These are phyloP conservation scores for Russula lepida DNA, from an alignment of 768 basidiomycete species.

Conservation along the genomic window DNA sequence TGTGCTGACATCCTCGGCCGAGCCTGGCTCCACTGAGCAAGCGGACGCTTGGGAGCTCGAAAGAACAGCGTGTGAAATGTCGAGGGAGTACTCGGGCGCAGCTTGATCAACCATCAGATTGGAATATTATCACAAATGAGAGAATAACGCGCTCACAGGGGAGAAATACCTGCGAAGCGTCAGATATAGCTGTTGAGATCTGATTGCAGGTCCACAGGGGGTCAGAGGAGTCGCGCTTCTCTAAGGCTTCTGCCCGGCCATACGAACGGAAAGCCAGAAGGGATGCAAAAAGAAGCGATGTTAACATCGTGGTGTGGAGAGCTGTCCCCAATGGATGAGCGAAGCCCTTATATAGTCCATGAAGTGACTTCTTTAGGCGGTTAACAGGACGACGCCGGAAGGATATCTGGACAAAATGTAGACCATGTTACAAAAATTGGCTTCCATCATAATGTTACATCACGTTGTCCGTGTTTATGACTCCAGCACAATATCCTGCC, in stretches of 20 bases:
- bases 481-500: no score
- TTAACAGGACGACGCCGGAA: no score
- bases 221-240: background rate
- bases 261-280: background rate
- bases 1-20: no score
- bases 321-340: no score
- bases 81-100: slow-evolving; percentile 3
- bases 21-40: slow-evolving; percentile 22
- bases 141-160: background rate
- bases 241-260: background rate
- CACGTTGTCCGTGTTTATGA: no score
- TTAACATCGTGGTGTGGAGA: background rate
- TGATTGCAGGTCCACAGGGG: background rate
- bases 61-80: slow-evolving; percentile 2
- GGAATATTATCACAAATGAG: background rate
- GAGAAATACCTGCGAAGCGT: background rate
- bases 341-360: no score
- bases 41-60: background rate
- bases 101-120: background rate
- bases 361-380: no score
- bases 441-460: no score
- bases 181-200: background rate
- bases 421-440: no score
- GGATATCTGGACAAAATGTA: no score
- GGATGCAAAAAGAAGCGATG: background rate